These are phyloP conservation scores for Talaromyces sp. DNA, from an alignment of 2,329 filamentous ascomycete species.

Conservation along the genomic window DNA sequence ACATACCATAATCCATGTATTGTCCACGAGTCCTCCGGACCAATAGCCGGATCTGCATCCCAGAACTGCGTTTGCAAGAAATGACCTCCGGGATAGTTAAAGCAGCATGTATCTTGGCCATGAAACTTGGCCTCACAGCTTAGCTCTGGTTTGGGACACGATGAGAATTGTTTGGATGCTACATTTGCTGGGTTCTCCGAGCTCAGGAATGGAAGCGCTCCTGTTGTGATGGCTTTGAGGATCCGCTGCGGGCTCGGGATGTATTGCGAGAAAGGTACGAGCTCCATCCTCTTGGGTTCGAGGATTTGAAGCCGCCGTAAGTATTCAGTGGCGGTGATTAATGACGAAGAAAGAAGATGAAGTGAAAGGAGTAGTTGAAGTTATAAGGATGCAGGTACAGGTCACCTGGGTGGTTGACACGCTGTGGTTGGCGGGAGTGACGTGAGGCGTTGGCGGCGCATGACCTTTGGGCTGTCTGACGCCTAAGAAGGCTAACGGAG, in stretches of 20 bases:
- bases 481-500: neutral
- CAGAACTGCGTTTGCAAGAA: constrained; percentile 75
- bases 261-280: constrained; percentile 10
- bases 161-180: constrained; percentile 17
- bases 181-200: constrained; percentile 14
- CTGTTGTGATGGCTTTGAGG: constrained; percentile 29
- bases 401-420: constrained; percentile 5
- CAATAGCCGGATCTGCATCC: constrained; percentile 63
- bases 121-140: constrained; percentile 63
- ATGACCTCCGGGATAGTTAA: constrained; percentile 68
- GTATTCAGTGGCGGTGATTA: neutral
- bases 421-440: neutral
- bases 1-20: constrained; percentile 65
- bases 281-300: constrained; percentile 2
- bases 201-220: constrained; percentile 29
- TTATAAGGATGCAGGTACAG: constrained; percentile 19
- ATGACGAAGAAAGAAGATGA: neutral
- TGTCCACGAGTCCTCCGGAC: constrained; percentile 68
- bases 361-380: constrained; percentile 17
- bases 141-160: constrained; percentile 41
- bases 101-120: constrained; percentile 67
- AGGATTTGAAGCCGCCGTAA: neutral
- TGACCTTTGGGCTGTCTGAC: constrained; percentile 1
- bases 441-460: neutral
- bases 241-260: constrained; percentile 36